phyloP scores from a whole-genome alignment of 768 basidiomycete species.

The Scleroderma citrinum region DNA sequence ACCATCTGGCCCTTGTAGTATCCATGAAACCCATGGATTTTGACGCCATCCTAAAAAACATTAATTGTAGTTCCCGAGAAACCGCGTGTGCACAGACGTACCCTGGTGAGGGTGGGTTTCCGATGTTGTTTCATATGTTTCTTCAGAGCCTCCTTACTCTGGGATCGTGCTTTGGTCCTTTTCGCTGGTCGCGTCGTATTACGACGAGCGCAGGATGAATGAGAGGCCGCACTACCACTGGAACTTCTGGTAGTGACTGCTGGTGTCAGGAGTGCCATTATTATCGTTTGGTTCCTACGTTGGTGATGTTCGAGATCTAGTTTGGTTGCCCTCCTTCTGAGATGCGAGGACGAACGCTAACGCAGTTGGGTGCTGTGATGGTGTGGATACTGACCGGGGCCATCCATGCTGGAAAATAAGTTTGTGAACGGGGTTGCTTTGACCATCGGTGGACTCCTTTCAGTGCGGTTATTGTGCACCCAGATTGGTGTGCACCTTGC shows the following conservation, averaged over 20 bases:
- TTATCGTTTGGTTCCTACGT: no score
- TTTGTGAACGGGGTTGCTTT: not conserved
- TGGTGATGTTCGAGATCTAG: no score
- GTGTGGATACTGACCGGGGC: no score
- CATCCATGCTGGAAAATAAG: not conserved
- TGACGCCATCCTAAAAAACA: conserved; percentile 11
- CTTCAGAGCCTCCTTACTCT: not conserved
- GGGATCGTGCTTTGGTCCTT: not conserved
- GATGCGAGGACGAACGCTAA: no score
- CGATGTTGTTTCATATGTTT: not conserved
- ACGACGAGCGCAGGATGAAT: no score
- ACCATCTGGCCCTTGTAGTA: conserved; percentile 10
- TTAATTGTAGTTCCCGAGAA: not conserved
- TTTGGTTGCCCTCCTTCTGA: no score
- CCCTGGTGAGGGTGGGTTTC: not conserved
- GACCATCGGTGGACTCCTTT: not conserved
- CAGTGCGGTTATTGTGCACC: not conserved
- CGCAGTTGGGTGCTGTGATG: not conserved
- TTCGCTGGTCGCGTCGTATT: not conserved
- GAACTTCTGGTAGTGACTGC: not conserved
- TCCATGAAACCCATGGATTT: conserved; percentile 6
- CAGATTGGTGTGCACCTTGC: not conserved
- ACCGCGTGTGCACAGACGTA: not conserved
- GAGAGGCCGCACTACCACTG: not conserved
- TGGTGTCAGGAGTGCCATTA: no score